These are phyloP conservation scores for Thymus quinquecostatus DNA, from an alignment of 257 asterid genomes.

Conservation along the genomic window DNA sequence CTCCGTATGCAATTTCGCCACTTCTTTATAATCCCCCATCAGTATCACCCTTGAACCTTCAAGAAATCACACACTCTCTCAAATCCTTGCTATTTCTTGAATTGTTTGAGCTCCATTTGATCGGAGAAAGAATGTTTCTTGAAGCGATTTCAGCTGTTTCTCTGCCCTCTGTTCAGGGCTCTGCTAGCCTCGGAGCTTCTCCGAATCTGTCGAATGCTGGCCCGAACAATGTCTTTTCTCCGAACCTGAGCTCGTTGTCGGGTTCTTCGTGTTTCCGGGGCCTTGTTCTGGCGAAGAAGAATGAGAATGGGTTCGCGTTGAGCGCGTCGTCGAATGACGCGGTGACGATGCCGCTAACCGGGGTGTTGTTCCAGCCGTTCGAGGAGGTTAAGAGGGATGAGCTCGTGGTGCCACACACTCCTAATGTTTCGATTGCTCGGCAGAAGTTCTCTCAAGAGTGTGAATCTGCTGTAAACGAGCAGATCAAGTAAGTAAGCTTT, in stretches of 20 bases:
- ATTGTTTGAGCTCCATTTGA: neutral
- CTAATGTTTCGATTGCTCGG: conserved; percentile 68
- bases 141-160: conserved; percentile 57
- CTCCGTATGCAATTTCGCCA: conserved; percentile 23
- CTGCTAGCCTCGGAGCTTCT: conserved; percentile 31
- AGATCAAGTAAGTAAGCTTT: conserved; percentile 59
- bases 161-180: conserved; percentile 31
- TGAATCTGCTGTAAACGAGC: conserved; percentile 81
- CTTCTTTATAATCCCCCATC: conserved; percentile 26
- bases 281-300: conserved; percentile 40
- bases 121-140: conserved; percentile 36
- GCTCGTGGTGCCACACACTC: conserved; percentile 51
- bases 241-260: conserved; percentile 23
- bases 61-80: conserved; percentile 14
- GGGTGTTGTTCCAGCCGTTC: conserved; percentile 85
- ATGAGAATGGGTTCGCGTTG: conserved; percentile 34
- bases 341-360: conserved; percentile 46
- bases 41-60: neutral
- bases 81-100: neutral
- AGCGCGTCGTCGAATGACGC: conserved; percentile 45
- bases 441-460: conserved; percentile 57
- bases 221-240: conserved; percentile 7
- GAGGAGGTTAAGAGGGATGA: conserved; percentile 78
- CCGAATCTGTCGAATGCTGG: conserved; percentile 28
- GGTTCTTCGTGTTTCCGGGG: conserved; percentile 37